Base-by-base conservation (phyloP, 495 filamentous ascomycete species). In the Podospora anserina region DNA sequence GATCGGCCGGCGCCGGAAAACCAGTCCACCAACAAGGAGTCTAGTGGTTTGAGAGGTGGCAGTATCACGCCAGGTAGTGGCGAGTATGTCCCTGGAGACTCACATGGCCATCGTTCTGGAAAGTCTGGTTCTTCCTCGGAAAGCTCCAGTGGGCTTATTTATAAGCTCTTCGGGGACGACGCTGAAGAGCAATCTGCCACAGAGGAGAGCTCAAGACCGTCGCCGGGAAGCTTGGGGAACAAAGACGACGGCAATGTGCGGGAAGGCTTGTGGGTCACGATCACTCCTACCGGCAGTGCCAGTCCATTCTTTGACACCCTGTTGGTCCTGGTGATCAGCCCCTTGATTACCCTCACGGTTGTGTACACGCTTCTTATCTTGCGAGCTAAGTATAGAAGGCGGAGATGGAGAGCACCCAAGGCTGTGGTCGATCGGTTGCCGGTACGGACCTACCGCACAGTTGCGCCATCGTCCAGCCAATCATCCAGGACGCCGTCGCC, bases 271-370 rank as follows among this genome's bases (percentile, higher is more conserved):
- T 98, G 96, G 96, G 92, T 99, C 30, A 96, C 94, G 2, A 85
- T 99, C 65, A 95, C 94, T 1, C 95, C 93, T 16, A 92, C 93
- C 6, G 93, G 88, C 79, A 92, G 92, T 64, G 90, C 91, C n/a
- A 95, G 88, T 65, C 94, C 95, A 0, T 97, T 99, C 80, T 94
- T 98, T 66, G 95, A 99, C 74, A 99, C 96, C 0, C 88, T 98
- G 4, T 79, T 97, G 49, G 93, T 99, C 11, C 83, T 99, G 15
- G 93, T 98, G 32, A 86, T 98, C 39, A 97, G 92, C 75, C 95
- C 95, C 5, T 79, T 99, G 7, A 88, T 98, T 65, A 99, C 95
- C 1, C 78, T 99, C 67, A 93, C 92, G 1, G 88, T 97, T 19
- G 96, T 99, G 2, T 99, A 99, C 76, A 89, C 92, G 55, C 85